Base-by-base conservation (phyloP, 495 filamentous ascomycete genomes). In the Trichoderma gamsii region DNA sequence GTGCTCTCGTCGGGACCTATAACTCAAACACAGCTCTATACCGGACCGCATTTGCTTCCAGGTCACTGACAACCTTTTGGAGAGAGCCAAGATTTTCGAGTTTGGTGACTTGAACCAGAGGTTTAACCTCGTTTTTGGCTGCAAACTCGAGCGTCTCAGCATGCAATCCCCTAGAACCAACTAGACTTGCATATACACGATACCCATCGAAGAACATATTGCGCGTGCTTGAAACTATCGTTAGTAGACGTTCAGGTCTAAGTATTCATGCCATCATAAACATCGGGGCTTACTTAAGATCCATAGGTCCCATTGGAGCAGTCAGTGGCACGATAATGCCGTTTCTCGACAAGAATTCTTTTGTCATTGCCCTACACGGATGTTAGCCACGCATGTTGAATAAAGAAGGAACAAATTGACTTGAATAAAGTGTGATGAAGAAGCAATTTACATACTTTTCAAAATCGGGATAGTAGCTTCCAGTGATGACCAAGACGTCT, bases 101-200 rank as follows among this genome's bases (percentile, higher is more conserved):
- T 41, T 65, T 65, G 66, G 76, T 77, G 25, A 64, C 61, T 70
- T 80, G 74, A 43, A 74, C 71, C 18, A 75, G 69, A 23, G 79
- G 79, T 68, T 68, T 72, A 65, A 82, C 74, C 12, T 70, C 41
- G 64, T 81, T 76, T 21, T 71, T 70, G 7, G 79, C 79, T 0
- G 79, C 77, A 64, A 82, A 81, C 11, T 69, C 69, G 32, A 82
- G 72, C 80, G 81, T 82, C 63, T 80, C 75, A 63, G 72, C 70
- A 67, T 81, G 79, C n/a, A 77, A 63, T 25, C 72, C 70, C 65
- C 74, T 66, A 12, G 79, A 74, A 11, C 79, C 79, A 0, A 78
- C 77, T 0, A 80, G 72, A 15, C 69, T 75, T 2, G 76, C 74
- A 38, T 74, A 70, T n/a, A 80, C 51, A 25, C 72, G 73, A 66